Percentiles rank a stretch among this genome's conserved stretches.
Conservation (phyloP, 805 yeast species). For the Starmera pachycereana region DNA sequence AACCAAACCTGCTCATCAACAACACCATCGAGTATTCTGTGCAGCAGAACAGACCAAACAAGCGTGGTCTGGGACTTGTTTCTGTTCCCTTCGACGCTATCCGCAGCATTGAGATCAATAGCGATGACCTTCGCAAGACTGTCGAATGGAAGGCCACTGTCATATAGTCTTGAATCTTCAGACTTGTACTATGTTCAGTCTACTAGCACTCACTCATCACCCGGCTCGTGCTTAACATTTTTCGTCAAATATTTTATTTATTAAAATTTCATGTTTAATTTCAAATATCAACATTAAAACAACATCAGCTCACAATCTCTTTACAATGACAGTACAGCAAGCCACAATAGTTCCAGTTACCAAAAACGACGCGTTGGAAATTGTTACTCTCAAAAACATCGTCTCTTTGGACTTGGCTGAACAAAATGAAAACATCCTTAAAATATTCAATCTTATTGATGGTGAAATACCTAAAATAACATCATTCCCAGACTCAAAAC, state of each 20-base stretch:
- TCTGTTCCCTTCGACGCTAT: slow-evolving; percentile 13
- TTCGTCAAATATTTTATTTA: too few species aligned
- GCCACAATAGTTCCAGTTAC: slow-evolving; percentile 11
- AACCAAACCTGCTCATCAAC: slow-evolving; percentile 15
- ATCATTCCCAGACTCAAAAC: neutral
- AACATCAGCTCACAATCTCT: neutral
- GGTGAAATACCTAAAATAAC: slow-evolving; percentile 3
- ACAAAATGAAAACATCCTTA: slow-evolving; percentile 13
- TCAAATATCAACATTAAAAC: neutral
- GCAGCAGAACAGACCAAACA: neutral
- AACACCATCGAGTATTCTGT: slow-evolving; percentile 10
- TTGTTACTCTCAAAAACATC: slow-evolving; percentile 17
- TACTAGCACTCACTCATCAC: too few species aligned
- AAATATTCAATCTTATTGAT: slow-evolving; percentile 13
- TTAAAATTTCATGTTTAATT: too few species aligned
- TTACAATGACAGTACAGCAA: slow-evolving; percentile 13
- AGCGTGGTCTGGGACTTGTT: slow-evolving; percentile 14
- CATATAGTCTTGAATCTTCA: too few species aligned
- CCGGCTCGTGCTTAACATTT: neutral
- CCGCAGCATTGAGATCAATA: slow-evolving; percentile 6
- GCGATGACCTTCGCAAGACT: slow-evolving; percentile 11
- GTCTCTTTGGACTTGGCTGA: slow-evolving; percentile 17
- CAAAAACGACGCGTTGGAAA: slow-evolving; percentile 9
- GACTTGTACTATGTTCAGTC: too few species aligned
- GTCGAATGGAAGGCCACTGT: slow-evolving; percentile 8